These are phyloP conservation scores for Raphanus raphanistrum DNA, from an alignment of 345 rosid species.

Conservation along the genomic window DNA sequence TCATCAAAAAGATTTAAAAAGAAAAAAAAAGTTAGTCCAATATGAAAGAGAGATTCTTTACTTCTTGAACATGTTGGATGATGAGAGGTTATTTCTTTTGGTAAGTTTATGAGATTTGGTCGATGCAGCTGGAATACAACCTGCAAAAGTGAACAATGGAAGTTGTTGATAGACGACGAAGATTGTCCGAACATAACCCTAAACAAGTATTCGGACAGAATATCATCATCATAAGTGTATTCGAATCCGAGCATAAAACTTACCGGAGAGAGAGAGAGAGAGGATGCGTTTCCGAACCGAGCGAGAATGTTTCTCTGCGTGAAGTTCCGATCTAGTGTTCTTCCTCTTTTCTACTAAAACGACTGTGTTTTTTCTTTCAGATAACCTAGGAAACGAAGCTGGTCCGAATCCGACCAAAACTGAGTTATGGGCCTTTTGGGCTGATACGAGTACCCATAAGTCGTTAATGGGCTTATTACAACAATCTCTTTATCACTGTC, in stretches of 20 bases:
- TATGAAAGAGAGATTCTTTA: slow-evolving; percentile 21
- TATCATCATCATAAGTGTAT: not conserved
- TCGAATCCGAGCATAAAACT: not conserved
- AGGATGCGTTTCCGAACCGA: not conserved
- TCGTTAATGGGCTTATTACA: not conserved
- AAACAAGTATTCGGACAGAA: not conserved
- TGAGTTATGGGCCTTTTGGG: not conserved
- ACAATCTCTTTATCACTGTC: not conserved
- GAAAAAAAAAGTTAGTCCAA: not conserved
- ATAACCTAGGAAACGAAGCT: slow-evolving; percentile 22
- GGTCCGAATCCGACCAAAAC: not conserved
- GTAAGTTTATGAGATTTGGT: not conserved
- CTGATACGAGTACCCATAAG: too few species aligned
- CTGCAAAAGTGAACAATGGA: slow-evolving; percentile 8
- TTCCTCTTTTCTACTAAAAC: slow-evolving; percentile 9
- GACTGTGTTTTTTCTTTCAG: slow-evolving; percentile 16
- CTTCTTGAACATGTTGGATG: slow-evolving; percentile 40
- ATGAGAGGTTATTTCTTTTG: slow-evolving; percentile 6
- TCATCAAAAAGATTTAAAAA: not conserved
- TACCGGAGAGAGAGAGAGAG: not conserved
- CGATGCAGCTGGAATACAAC: not conserved
- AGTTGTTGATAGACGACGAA: not conserved
- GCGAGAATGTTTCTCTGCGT: not conserved
- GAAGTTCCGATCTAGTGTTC: slow-evolving; percentile 6
- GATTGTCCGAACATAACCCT: not conserved